Base-by-base conservation (phyloP, 1,284 basidiomycete genomes). In the Boletus sp. region DNA sequence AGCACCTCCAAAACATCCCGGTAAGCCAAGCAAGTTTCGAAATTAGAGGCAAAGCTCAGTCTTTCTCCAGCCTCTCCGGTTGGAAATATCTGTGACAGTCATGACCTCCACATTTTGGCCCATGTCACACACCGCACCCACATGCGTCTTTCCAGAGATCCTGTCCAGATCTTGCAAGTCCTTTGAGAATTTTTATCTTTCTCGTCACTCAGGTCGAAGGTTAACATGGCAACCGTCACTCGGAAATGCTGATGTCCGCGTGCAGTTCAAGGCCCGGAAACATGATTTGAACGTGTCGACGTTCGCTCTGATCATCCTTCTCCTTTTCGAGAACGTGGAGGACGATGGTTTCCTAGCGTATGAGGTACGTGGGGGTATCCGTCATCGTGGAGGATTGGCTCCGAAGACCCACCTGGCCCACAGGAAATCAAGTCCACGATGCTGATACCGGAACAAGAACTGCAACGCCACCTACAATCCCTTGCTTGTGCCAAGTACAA, bases 401-500 rank as follows among this genome's bases (percentile, higher is more conserved):
- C 35, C 52, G 32, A 53, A 7, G 19, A 14, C 19, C 17, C 19
- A 25, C 10, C 8, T n/a, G 16, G n/a, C n/a, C 16, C 36, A 16
- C 52, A 88, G 84, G 83, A 88, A 56, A 83, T 89, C 55, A 78
- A 77, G 62, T 60, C 70, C n/a, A 77, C 84, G 1, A 94, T 91
- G 0, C 66, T 71, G 14, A 89, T 99, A 41, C 77, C 82, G 0
- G 86, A 94, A 12, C 52, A 55, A 0, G 95, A 99, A 48, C 76
- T 99, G 8, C 84, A 89, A 64, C 84, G 96, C 9, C 91, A 94
- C 53, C 76, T 99, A 8, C 96, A 99, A 66, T 94, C 94, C 0
- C 77, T 99, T 10, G 94, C 96, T 2, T 99, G 95, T 62, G 94
- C 89, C n/a, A 99, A 96, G 68, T 94, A 81, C 74, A 94, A 95